These are phyloP conservation scores for Pluteus cervinus DNA, from an alignment of 768 basidiomycete genomes.

Conservation along the genomic window DNA sequence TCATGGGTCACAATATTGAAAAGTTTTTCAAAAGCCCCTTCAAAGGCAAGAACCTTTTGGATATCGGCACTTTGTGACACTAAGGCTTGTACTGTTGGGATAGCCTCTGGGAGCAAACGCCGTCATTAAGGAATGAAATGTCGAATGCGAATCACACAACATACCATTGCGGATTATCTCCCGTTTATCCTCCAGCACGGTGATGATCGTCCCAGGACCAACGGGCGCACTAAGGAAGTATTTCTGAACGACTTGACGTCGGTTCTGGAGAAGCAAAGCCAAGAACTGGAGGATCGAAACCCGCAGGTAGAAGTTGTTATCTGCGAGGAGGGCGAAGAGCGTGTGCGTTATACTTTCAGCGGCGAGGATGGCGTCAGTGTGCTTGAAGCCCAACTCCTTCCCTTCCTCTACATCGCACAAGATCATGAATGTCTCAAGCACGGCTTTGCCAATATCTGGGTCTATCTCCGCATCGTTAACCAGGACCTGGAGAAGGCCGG, in stretches of 20 bases:
- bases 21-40: slow-evolving; percentile 93
- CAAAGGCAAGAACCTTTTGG: slow-evolving; percentile 95
- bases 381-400: slow-evolving; percentile 75
- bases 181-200: slow-evolving; percentile 75
- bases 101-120: slow-evolving; percentile 50
- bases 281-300: slow-evolving; percentile 82
- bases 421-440: slow-evolving; percentile 80
- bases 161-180: slow-evolving; percentile 92
- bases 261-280: slow-evolving; percentile 72
- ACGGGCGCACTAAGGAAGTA: slow-evolving; percentile 85
- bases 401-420: slow-evolving; percentile 78
- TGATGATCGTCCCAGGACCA: slow-evolving; percentile 68
- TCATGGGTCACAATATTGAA: slow-evolving; percentile 84
- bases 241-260: slow-evolving; percentile 77
- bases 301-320: slow-evolving; percentile 78
- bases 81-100: slow-evolving; percentile 75
- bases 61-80: slow-evolving; percentile 87
- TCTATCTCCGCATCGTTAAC: slow-evolving; percentile 88
- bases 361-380: slow-evolving; percentile 75
- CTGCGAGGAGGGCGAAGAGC: slow-evolving; percentile 70
- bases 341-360: slow-evolving; percentile 68
- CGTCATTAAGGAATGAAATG: not conserved
- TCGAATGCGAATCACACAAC: slow-evolving; percentile 17
- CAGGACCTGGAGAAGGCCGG: slow-evolving; percentile 74
- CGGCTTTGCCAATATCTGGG: slow-evolving; percentile 87